phyloP scores from a whole-genome alignment of 2,329 filamentous ascomycete genomes.

The Plectosphaerella sp. region DNA sequence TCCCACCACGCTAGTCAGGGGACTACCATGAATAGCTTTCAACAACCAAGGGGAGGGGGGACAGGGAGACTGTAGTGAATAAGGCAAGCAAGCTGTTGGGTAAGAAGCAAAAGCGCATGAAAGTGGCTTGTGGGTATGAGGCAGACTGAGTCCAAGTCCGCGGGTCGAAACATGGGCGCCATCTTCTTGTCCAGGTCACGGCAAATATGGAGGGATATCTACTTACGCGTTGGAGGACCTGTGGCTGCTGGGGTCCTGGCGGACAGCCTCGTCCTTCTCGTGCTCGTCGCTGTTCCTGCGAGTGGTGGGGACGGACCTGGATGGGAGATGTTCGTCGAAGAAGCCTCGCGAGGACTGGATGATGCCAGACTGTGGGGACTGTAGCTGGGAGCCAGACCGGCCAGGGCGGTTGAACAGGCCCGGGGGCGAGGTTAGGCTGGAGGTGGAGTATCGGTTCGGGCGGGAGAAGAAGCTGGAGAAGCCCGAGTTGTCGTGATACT shows the following conservation, averaged over 20 bases:
- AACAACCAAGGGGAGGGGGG: too few species aligned
- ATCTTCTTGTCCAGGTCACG: background rate
- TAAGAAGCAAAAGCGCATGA: too few species aligned
- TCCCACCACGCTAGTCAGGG: too few species aligned
- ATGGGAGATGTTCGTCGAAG: constrained; percentile 64
- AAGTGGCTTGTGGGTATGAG: too few species aligned
- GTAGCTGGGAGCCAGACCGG: constrained; percentile 74
- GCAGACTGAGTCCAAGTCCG: too few species aligned
- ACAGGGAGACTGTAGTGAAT: too few species aligned
- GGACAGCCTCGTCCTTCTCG: constrained; percentile 73
- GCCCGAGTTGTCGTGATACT: constrained; percentile 73
- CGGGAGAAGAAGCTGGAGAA: constrained; percentile 79
- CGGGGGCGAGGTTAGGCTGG: constrained; percentile 78
- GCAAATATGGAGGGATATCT: background rate
- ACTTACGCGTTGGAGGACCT: constrained; percentile 78
- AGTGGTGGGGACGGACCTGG: constrained; percentile 80
- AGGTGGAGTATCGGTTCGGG: constrained; percentile 83
- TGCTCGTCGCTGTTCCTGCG: constrained; percentile 89
- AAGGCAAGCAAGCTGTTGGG: too few species aligned
- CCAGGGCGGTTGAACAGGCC: constrained; percentile 69
- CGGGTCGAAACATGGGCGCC: background rate
- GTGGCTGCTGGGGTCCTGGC: constrained; percentile 66
- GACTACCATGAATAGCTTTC: too few species aligned
- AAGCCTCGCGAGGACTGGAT: constrained; percentile 51
- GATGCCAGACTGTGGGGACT: constrained; percentile 67